Evolutionary conservation across 2,329 filamentous ascomycete genomes (phyloP), one percentile per base, ranked within the genome.

Genomic region (Pseudonectria foliicola): DNA sequence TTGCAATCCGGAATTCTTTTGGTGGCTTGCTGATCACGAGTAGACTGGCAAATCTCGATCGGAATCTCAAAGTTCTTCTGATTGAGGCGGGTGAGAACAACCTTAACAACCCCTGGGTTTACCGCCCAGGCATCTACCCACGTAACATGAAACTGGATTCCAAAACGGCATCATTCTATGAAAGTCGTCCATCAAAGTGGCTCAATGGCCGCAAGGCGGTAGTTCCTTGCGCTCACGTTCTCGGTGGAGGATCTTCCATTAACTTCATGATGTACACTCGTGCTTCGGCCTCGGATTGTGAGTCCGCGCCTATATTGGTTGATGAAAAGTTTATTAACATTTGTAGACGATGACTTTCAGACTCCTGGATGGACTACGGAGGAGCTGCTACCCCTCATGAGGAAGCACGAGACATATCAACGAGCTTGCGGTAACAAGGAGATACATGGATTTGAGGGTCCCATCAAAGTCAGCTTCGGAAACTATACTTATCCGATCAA

Each of bases 401-500:
- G 66, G 64, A 88, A 88, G 66, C 80, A 86, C 42, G 83, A 88
- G 63, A 87, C 82, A 0, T 88, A 87, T 49, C 83, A 88, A 50
- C 62, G 76, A 25, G 64, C 77, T 6, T 74, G 67, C 31, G 75
- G 76, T 48, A 81, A 81, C 55, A 66, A 62, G 42, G 79, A 84
- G 8, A 57, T 84, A 14, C 85, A 90, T 50, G 85, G 85, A 2
- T 85, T 80, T 37, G 82, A 86, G 24, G 84, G 85, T 0, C 85
- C 85, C 0, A 87, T 88, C 64, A 87, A 87, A 62, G 82, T 87
- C 26, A 87, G 82, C 0, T 88, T 88, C 44, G 81, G 82, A 35
- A 86, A 86, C 60, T 82, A 86, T 60, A 84, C 80, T 4, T 89
- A 89, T 48, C 84, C 84, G 2, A 79, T 89, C 60, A 86, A 83